phyloP scores from a whole-genome alignment of 257 asterid genomes.

The Forsythia suspensa region DNA sequence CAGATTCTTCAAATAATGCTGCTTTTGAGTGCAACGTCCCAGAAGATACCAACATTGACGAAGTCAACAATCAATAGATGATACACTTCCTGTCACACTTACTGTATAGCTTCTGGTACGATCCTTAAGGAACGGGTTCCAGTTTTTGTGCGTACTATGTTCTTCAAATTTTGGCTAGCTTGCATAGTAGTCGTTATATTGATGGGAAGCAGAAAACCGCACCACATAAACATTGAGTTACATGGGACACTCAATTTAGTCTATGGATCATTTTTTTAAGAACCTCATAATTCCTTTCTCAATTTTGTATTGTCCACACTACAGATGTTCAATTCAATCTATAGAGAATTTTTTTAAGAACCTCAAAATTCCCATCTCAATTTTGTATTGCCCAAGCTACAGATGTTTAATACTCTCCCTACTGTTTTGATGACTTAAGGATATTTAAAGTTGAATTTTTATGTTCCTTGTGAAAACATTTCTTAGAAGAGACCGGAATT shows the following conservation, averaged over 20 bases:
- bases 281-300: background rate
- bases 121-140: conserved; percentile 24
- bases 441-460: background rate
- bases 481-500: background rate
- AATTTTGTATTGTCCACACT: background rate
- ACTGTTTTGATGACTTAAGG: background rate
- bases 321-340: background rate
- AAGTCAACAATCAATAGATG: conserved; percentile 51
- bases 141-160: background rate
- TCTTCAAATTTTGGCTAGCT: conserved; percentile 21
- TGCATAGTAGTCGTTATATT: conserved; percentile 7
- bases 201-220: conserved; percentile 12
- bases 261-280: background rate
- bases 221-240: background rate
- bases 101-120: conserved; percentile 20
- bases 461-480: background rate
- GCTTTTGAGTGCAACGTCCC: conserved; percentile 47
- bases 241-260: background rate
- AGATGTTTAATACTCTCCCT: background rate
- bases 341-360: background rate
- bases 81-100: conserved; percentile 9
- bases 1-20: conserved; percentile 48
- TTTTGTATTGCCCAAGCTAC: background rate
- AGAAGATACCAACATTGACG: conserved; percentile 59
- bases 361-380: background rate